These are phyloP conservation scores for Colletotrichum chrysophilum DNA, from an alignment of 2,329 filamentous ascomycete genomes.

Conservation along the genomic window DNA sequence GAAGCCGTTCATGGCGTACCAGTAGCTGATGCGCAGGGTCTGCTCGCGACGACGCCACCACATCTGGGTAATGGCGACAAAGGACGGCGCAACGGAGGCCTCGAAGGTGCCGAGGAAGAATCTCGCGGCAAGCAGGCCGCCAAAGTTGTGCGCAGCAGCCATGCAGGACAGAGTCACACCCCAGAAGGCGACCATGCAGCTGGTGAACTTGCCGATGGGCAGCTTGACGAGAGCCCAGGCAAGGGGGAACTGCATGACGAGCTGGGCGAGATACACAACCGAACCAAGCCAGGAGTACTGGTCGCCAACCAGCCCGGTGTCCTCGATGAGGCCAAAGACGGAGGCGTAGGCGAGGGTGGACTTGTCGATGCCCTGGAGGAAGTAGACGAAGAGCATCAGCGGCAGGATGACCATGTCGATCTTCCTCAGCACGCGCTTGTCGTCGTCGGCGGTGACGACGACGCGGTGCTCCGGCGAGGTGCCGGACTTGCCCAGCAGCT, in stretches of 20 bases:
- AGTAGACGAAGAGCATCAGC: slow-evolving; percentile 64
- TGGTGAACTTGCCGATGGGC: slow-evolving; percentile 60
- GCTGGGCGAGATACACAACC: slow-evolving; percentile 64
- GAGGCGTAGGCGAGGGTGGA: slow-evolving; percentile 54
- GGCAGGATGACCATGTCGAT: slow-evolving; percentile 47
- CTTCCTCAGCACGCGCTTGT: slow-evolving; percentile 38
- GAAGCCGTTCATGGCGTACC: slow-evolving; percentile 36
- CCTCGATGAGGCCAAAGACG: slow-evolving; percentile 66
- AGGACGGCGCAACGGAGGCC: slow-evolving; percentile 50
- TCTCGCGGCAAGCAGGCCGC: slow-evolving; percentile 47
- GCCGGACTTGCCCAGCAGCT: slow-evolving; percentile 43
- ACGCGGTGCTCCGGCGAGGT: slow-evolving; percentile 29
- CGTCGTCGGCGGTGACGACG: slow-evolving; percentile 35
- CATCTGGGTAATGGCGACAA: slow-evolving; percentile 55
- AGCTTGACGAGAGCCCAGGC: slow-evolving; percentile 58
- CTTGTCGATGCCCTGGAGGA: slow-evolving; percentile 53
- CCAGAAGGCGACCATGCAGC: slow-evolving; percentile 58
- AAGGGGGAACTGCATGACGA: slow-evolving; percentile 61
- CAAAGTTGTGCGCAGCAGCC: slow-evolving; percentile 53
- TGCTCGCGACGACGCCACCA: slow-evolving; percentile 39
- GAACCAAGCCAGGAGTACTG: slow-evolving; percentile 68
- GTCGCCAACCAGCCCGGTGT: slow-evolving; percentile 59
- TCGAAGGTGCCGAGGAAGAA: slow-evolving; percentile 53
- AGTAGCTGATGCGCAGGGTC: slow-evolving; percentile 32
- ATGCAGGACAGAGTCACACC: slow-evolving; percentile 55